Evolutionary conservation across 2,329 filamentous ascomycete species (phyloP).

Genomic region (Phoma sp.): DNA sequence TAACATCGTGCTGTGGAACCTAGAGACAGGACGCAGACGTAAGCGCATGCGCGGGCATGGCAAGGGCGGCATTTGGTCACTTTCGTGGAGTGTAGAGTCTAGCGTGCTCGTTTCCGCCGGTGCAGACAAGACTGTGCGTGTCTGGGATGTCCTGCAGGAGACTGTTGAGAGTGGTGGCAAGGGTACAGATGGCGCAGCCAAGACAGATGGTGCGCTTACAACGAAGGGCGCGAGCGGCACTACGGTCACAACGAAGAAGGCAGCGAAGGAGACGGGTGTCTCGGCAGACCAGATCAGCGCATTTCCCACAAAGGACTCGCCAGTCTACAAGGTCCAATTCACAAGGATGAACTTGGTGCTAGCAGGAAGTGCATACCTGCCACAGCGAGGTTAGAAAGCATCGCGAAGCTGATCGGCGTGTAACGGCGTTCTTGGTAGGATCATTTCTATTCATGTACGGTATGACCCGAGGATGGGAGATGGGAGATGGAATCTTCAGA

Average conservation of each 20-base stretch:
- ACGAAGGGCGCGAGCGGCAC: slow-evolving; percentile 57
- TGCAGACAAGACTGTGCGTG: slow-evolving; percentile 87
- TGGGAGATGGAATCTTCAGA: neutral
- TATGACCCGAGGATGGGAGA: neutral
- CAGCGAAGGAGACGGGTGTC: slow-evolving; percentile 86
- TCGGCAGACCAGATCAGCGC: slow-evolving; percentile 93
- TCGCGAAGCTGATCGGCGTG: neutral
- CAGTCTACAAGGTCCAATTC: slow-evolving; percentile 90
- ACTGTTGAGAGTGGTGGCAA: slow-evolving; percentile 59
- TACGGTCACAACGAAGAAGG: slow-evolving; percentile 64
- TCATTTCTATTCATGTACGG: neutral
- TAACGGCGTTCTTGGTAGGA: neutral
- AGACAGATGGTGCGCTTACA: slow-evolving; percentile 61
- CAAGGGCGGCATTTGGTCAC: slow-evolving; percentile 90
- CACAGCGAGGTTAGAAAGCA: slow-evolving; percentile 32
- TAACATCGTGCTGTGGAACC: slow-evolving; percentile 93
- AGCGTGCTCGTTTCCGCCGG: slow-evolving; percentile 89
- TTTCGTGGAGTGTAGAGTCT: slow-evolving; percentile 93
- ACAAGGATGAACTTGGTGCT: slow-evolving; percentile 95
- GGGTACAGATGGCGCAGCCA: slow-evolving; percentile 57
- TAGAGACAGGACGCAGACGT: slow-evolving; percentile 81
- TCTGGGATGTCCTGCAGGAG: slow-evolving; percentile 87
- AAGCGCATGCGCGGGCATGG: slow-evolving; percentile 95
- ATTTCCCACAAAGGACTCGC: slow-evolving; percentile 95
- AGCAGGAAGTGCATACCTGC: slow-evolving; percentile 75